phyloP scores from a whole-genome alignment of 495 filamentous ascomycete genomes.

The Darksidea phi region DNA sequence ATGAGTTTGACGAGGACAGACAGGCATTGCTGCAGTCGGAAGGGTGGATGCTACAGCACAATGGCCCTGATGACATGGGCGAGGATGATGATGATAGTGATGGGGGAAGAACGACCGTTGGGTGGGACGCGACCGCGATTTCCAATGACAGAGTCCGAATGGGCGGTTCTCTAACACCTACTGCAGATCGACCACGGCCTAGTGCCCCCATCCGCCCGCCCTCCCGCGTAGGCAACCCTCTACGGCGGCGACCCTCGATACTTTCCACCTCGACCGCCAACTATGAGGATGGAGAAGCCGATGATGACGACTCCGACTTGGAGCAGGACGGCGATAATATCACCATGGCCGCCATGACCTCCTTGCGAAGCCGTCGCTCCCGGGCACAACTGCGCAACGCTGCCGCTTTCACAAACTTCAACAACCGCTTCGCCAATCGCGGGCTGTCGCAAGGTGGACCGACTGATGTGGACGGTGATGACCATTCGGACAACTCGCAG shows the following conservation, averaged over 20 bases:
- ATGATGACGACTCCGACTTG: constrained; percentile 37
- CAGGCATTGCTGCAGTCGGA: constrained; percentile 30
- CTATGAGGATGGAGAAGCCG: constrained; percentile 37
- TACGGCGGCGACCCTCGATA: constrained; percentile 36
- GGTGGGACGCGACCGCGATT: constrained; percentile 41
- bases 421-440: constrained; percentile 22
- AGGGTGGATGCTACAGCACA: constrained; percentile 36
- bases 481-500: constrained; percentile 34
- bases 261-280: constrained; percentile 36
- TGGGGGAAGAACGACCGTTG: constrained; percentile 41
- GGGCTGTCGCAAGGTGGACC: constrained; percentile 22
- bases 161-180: constrained; percentile 44
- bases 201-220: constrained; percentile 32
- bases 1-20: constrained; percentile 34
- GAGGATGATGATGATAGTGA: constrained; percentile 38
- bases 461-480: constrained; percentile 35
- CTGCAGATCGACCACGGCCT: constrained; percentile 42
- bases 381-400: constrained; percentile 30
- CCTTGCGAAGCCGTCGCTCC: constrained; percentile 30
- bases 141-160: constrained; percentile 40
- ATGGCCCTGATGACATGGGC: constrained; percentile 33
- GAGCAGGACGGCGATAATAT: constrained; percentile 38
- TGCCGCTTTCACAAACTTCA: constrained; percentile 13
- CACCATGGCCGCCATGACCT: constrained; percentile 28
- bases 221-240: constrained; percentile 28